A percentile compares a stretch with the other conserved stretches of the same genome.
These are phyloP conservation scores for Exophiala mesophila DNA, from an alignment of 2,329 filamentous ascomycete genomes.

Conservation along the genomic window DNA sequence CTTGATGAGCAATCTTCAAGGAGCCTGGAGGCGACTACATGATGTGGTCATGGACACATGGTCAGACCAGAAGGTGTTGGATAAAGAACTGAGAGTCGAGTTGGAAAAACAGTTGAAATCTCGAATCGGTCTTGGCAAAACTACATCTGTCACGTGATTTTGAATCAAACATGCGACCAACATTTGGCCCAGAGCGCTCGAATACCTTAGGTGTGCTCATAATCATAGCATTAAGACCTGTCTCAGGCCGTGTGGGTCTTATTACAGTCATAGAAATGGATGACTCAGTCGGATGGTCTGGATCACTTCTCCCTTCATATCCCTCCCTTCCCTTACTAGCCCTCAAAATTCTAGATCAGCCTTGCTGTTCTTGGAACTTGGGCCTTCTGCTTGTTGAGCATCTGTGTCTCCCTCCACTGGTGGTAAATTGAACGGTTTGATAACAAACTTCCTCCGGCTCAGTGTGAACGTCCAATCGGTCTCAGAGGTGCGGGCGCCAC, in stretches of 20 bases:
- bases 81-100: no score
- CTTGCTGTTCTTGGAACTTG: constrained; percentile 52
- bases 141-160: no score
- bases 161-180: no score
- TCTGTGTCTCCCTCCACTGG: constrained; percentile 72
- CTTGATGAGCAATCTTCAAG: constrained; percentile 1
- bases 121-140: no score
- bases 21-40: neutral
- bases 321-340: no score
- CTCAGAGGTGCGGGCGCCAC: constrained; percentile 63
- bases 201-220: no score
- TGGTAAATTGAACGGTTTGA: constrained; percentile 84
- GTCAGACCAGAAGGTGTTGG: neutral
- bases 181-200: no score
- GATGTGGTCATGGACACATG: neutral
- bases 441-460: constrained; percentile 75
- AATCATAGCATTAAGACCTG: no score
- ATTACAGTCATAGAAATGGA: no score
- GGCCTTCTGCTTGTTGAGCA: constrained; percentile 48
- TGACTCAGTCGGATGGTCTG: no score
- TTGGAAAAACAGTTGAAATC: neutral
- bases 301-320: no score
- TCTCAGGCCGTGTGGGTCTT: no score
- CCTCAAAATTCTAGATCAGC: constrained; percentile 68
- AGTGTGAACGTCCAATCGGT: constrained; percentile 89